Conservation (phyloP, 768 basidiomycete species). For the Trametes sanguinea region DNA sequence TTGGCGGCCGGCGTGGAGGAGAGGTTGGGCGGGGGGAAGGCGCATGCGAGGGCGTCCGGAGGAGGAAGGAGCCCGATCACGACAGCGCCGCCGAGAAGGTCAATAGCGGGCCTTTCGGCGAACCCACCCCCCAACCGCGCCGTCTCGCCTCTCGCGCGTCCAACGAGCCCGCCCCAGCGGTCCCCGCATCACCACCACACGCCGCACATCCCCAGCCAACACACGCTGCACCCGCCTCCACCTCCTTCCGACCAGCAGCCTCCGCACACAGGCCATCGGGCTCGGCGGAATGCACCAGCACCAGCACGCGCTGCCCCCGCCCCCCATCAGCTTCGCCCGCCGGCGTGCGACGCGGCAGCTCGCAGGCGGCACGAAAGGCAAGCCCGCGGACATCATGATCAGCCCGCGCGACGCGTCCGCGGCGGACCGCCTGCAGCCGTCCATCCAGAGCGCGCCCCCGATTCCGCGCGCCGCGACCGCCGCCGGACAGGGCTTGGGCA, state of each 20-base stretch:
- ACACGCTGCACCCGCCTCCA: slow-evolving; percentile 24
- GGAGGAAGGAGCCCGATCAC: slow-evolving; percentile 43
- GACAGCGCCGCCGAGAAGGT: slow-evolving; percentile 27
- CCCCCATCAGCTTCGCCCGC: slow-evolving; percentile 75
- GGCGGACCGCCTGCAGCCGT: slow-evolving; percentile 58
- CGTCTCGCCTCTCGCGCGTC: slow-evolving; percentile 40
- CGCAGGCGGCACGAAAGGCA: slow-evolving; percentile 52
- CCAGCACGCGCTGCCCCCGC: slow-evolving; percentile 58
- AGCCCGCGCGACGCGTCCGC: slow-evolving; percentile 58
- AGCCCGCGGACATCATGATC: slow-evolving; percentile 80
- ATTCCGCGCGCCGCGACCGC: slow-evolving; percentile 45
- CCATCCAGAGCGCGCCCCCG: slow-evolving; percentile 78
- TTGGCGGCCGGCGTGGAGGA: too few species aligned
- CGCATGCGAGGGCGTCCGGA: not conserved
- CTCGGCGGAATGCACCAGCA: slow-evolving; percentile 17
- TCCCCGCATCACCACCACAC: slow-evolving; percentile 32
- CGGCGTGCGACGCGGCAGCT: slow-evolving; percentile 69
- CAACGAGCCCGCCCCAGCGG: slow-evolving; percentile 30
- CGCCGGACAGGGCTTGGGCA: slow-evolving; percentile 3
- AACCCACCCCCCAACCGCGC: slow-evolving; percentile 30
- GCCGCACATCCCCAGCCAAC: slow-evolving; percentile 33
- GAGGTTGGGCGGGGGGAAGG: too few species aligned
- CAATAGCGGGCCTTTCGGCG: slow-evolving; percentile 28
- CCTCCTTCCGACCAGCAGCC: slow-evolving; percentile 33
- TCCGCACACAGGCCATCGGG: slow-evolving; percentile 12